Conservation (phyloP, 1,284 basidiomycete species). For the Heterobasidion occidentale region DNA sequence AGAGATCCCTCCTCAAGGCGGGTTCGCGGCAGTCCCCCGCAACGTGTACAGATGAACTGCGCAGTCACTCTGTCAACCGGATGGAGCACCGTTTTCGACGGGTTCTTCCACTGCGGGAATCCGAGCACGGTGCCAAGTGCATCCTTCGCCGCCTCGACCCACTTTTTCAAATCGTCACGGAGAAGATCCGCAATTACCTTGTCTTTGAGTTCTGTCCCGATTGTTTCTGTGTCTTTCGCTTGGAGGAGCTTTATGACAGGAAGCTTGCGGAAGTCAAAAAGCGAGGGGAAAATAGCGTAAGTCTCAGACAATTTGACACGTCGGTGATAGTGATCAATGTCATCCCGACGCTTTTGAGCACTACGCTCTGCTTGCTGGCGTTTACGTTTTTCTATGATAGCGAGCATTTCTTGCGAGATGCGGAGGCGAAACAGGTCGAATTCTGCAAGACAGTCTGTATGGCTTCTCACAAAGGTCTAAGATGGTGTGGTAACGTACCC, state of each 20-base stretch:
- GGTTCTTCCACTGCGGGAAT: constrained; percentile 37
- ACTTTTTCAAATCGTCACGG: constrained; percentile 34
- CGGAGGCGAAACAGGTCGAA: constrained; percentile 12
- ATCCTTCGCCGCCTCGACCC: constrained; percentile 35
- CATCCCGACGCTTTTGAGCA: constrained; percentile 14
- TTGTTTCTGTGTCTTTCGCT: constrained; percentile 4
- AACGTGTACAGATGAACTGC: constrained; percentile 47
- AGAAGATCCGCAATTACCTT: constrained; percentile 6
- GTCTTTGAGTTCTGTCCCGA: constrained; percentile 6
- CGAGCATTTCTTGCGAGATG: constrained; percentile 26
- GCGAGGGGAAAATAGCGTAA: constrained; percentile 26
- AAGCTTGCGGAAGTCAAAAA: constrained; percentile 35
- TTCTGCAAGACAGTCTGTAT: constrained; percentile 16
- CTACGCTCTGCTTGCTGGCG: constrained; percentile 18
- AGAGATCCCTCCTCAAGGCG: constrained; percentile 35
- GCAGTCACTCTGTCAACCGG: constrained; percentile 52
- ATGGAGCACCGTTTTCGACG: constrained; percentile 37
- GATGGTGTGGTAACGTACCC: constrained; percentile 17
- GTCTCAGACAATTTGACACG: constrained; percentile 18
- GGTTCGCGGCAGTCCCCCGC: constrained; percentile 27
- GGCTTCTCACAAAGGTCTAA: not conserved
- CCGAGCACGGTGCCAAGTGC: constrained; percentile 41
- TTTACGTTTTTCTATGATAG: constrained; percentile 15
- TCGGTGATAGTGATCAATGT: constrained; percentile 26
- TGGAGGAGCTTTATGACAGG: constrained; percentile 32